Evolutionary conservation across 257 asterid species (phyloP), one percentile per base, ranked within the genome.

Genomic region (Solanum chaucha): DNA sequence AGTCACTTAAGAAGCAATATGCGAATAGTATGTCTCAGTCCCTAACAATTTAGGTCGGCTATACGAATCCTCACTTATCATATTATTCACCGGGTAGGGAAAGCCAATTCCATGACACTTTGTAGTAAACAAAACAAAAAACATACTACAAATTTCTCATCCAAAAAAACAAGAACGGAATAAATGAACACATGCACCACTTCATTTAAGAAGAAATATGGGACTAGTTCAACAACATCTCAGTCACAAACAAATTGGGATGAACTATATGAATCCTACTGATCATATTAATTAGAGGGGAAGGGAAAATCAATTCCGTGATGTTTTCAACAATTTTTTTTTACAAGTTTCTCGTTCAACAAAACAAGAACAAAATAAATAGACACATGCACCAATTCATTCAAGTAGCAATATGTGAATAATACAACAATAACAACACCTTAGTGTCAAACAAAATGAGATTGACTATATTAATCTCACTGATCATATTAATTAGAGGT

Each of bases 291-390:
- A 65, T 65, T 72, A 24, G 88, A 88, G 28, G 94, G 89, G 44
- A 93, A 87, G 22, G 99, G 98, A 81, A 97, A 97, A n/a, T 95
- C 98, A 86, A 95, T 95, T 5, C 97, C 96, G 24, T 94, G 97
- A 28, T 96, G 91, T 15, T 91, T 89, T 5, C 91, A 36, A 97
- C 96, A n/a, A 28, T 28, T 28, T 28, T 28, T 28, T 28, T 28
- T 30, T 64, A n/a, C 8, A n/a, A n/a, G 4, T 4, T 64, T 64
- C 71, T 64, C 32, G 10, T 64, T 64, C 71, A n/a, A 64, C 10
- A n/a, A n/a, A n/a, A 13, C 3, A n/a, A 64, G 32, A 64, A n/a
- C 0, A 1, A n/a, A 64, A 9, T 5, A 64, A 35, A 40, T 96
- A 11, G n/a, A n/a, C 15, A 64, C 71, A 64, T n/a, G 17, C 0